Conservation (phyloP, 768 basidiomycete species). For the Russula ochroleuca region DNA sequence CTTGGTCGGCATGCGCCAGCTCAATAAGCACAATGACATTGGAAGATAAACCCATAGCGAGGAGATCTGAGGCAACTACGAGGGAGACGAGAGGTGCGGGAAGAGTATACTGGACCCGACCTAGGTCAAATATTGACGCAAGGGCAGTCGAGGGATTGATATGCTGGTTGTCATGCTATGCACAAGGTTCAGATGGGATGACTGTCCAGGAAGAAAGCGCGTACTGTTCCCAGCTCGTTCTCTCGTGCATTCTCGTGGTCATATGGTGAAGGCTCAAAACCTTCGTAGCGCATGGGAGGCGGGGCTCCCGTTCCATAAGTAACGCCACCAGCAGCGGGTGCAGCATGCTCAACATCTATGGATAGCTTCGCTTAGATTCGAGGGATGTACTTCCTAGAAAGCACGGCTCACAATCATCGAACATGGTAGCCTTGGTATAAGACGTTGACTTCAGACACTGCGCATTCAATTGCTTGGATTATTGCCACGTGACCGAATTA, state of each 20-base stretch:
- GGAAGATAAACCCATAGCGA: conserved; percentile 77
- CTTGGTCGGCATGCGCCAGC: conserved; percentile 79
- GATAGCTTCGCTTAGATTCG: conserved; percentile 5
- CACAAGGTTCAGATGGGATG: conserved; percentile 15
- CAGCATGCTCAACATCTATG: conserved; percentile 83
- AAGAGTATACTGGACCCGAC: conserved; percentile 82
- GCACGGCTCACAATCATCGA: conserved; percentile 40
- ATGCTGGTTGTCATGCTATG: conserved; percentile 34
- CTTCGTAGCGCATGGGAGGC: conserved; percentile 74
- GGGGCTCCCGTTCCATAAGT: conserved; percentile 38
- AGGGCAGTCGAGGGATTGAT: conserved; percentile 36
- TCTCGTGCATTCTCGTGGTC: conserved; percentile 48
- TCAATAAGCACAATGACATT: conserved; percentile 86
- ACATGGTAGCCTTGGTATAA: conserved; percentile 30
- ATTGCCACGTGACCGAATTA: neutral
- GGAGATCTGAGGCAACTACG: conserved; percentile 79
- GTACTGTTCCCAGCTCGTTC: conserved; percentile 35
- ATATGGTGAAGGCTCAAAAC: conserved; percentile 75
- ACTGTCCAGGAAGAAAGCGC: conserved; percentile 9
- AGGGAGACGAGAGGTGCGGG: conserved; percentile 81
- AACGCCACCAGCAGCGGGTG: conserved; percentile 44
- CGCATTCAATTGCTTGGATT: no score
- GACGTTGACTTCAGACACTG: neutral
- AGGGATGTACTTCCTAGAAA: conserved; percentile 1
- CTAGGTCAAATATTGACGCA: conserved; percentile 76